phyloP scores from a whole-genome alignment of 306 rosid species.

The Myrica gale region DNA sequence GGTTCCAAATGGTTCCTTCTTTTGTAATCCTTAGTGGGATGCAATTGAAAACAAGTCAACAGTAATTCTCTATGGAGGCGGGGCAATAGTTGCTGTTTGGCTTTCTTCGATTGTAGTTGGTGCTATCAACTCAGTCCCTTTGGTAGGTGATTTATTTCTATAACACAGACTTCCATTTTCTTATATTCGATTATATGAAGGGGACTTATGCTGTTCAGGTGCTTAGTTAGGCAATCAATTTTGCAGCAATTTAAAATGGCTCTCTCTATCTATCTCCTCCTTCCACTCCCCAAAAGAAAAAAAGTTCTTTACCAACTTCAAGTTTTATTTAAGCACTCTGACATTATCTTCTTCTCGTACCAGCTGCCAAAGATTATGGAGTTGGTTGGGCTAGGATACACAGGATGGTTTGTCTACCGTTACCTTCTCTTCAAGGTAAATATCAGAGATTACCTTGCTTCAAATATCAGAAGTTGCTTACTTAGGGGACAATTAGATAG shows the following conservation, averaged over 20 bases:
- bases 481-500: not conserved
- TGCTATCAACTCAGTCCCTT: conserved; percentile 93
- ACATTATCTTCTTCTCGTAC: conserved; percentile 11
- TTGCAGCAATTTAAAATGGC: not conserved
- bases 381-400: conserved; percentile 96
- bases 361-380: conserved; percentile 98
- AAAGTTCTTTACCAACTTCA: not conserved
- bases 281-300: no score
- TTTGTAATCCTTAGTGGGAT: conserved; percentile 72
- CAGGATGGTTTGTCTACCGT: conserved; percentile 99
- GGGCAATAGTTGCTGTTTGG: conserved; percentile 85
- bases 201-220: not conserved
- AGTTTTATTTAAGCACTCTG: conserved; percentile 18
- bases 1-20: conserved; percentile 17
- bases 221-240: not conserved
- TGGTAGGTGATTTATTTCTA: conserved; percentile 50
- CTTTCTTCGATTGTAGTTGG: conserved; percentile 77
- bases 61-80: conserved; percentile 88
- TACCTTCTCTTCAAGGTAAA: conserved; percentile 96
- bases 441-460: conserved; percentile 1
- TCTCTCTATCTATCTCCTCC: not conserved
- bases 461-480: no score
- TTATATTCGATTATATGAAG: not conserved
- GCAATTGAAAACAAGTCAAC: conserved; percentile 96
- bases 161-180: not conserved